Conservation (phyloP, 2,329 filamentous ascomycete species). For the Penicillium sp. region DNA sequence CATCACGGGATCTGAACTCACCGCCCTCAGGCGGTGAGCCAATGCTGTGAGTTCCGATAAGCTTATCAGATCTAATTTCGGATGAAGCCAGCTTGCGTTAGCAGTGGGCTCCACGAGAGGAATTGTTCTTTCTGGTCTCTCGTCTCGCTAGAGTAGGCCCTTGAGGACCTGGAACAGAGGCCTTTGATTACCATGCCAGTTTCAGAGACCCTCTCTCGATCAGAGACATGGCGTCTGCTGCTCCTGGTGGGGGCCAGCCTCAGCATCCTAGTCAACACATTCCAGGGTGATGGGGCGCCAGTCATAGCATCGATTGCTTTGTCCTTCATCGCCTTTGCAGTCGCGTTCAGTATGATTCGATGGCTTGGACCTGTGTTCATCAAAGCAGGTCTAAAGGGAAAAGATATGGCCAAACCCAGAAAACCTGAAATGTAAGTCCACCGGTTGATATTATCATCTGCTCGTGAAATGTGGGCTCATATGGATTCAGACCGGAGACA, state of each 20-base stretch:
- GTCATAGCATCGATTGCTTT: constrained; percentile 86
- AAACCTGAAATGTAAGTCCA: constrained; percentile 69
- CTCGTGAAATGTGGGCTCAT: constrained; percentile 11
- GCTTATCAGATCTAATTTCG: constrained; percentile 17
- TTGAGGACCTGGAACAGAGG: not conserved
- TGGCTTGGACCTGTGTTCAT: constrained; percentile 94
- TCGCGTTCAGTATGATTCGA: constrained; percentile 81
- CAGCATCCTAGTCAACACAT: constrained; percentile 73
- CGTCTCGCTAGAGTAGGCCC: not conserved
- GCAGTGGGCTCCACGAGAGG: constrained; percentile 3
- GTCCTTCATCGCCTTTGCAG: constrained; percentile 78
- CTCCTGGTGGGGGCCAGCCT: constrained; percentile 69
- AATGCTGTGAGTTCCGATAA: constrained; percentile 22
- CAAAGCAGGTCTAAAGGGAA: constrained; percentile 82
- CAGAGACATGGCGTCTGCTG: constrained; percentile 60
- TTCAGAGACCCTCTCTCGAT: constrained; percentile 47
- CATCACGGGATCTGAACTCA: constrained; percentile 18
- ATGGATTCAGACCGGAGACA: constrained; percentile 69
- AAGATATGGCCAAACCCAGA: constrained; percentile 78
- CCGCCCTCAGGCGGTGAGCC: constrained; percentile 31
- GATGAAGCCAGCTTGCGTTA: constrained; percentile 37
- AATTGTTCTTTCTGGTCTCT: constrained; percentile 1
- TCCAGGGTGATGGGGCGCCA: constrained; percentile 83
- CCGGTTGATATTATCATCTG: not conserved
- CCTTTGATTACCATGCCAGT: constrained; percentile 33